These are phyloP conservation scores for Iberis amara DNA, from an alignment of 441 rosid species.

Conservation along the genomic window DNA sequence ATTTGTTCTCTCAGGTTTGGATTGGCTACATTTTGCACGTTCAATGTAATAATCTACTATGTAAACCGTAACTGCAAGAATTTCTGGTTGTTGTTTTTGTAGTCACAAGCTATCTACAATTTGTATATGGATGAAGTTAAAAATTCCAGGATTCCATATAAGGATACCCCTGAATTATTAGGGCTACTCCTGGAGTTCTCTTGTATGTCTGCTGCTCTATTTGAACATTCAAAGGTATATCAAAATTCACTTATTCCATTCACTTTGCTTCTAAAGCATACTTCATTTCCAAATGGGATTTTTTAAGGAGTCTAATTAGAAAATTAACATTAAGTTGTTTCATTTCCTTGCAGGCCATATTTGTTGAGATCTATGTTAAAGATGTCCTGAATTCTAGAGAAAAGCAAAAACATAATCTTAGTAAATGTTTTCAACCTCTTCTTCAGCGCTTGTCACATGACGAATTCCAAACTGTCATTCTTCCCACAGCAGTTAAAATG, in stretches of 20 bases:
- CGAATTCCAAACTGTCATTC: conserved; percentile 68
- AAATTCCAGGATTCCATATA: conserved; percentile 62
- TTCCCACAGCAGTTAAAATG: conserved; percentile 88
- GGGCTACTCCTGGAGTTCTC: conserved; percentile 65
- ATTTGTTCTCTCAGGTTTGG: conserved; percentile 65
- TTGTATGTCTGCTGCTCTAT: conserved; percentile 39
- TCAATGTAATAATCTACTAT: not conserved
- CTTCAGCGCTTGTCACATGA: conserved; percentile 60
- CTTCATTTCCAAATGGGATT: not conserved
- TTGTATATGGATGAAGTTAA: conserved; percentile 59
- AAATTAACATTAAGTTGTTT: conserved; percentile 1
- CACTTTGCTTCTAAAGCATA: not conserved
- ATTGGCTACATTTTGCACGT: conserved; percentile 6
- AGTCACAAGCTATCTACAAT: conserved; percentile 65
- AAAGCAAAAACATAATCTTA: conserved; percentile 54
- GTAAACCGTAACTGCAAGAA: not conserved
- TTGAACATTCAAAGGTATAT: conserved; percentile 66
- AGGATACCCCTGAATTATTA: conserved; percentile 68
- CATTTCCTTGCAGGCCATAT: conserved; percentile 51
- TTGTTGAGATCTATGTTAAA: conserved; percentile 75
- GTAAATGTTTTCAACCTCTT: conserved; percentile 64
- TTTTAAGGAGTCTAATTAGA: not conserved
- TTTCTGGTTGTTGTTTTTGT: conserved; percentile 24
- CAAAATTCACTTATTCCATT: not conserved
- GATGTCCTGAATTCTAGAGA: conserved; percentile 82